Evolutionary conservation across 441 rosid genomes (phyloP), one percentile per base, ranked within the genome.

Genomic region (Bruguiera hainesii): DNA sequence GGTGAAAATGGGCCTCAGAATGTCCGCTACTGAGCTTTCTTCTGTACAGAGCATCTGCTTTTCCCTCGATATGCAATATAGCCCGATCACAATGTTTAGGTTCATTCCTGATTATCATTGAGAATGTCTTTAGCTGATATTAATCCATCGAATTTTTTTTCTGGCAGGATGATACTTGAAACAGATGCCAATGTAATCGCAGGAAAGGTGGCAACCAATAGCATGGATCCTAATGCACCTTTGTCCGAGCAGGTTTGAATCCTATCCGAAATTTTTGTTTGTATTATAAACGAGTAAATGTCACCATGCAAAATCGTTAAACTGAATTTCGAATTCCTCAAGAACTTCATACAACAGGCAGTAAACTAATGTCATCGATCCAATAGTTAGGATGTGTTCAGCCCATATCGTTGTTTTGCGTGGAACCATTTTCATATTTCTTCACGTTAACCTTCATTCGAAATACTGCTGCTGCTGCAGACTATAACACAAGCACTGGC

Each of bases 141-240:
- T 48, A 57, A 19, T 63, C 33, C 60, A 23, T 23, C 23, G 23
- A 23, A 0, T 23, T 23, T 23, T 52, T 63, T 28, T 57, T 46
- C 64, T 63, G 63, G 71, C 80, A 91, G 98, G 79, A 88, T 88
- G 83, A 79, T 93, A 68, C 96, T 93, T 53, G 98, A 93, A 78
- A 91, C 95, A 3, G 96, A 91, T 67, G 83, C 95, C 13, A 87
- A 76, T 55, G 82, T 87, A 37, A 87, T 93, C 52, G 97, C 96
- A 8, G 97, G 89, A 66, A 93, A 91, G 82, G 97, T 90, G 67
- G 97, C 93, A 66, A 73, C 83, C 68, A 90, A 93, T 66, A 87
- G 81, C 84, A 74, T 89, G 82, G 96, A 93, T 76, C 85, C 86
- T 42, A 78, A 80, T 49, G 88, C 91, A 64, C 87, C 96, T 56